Evolutionary conservation across 495 filamentous ascomycete genomes (phyloP), one percentile per base, ranked within the genome.

Genomic region (Xylaria longipes): DNA sequence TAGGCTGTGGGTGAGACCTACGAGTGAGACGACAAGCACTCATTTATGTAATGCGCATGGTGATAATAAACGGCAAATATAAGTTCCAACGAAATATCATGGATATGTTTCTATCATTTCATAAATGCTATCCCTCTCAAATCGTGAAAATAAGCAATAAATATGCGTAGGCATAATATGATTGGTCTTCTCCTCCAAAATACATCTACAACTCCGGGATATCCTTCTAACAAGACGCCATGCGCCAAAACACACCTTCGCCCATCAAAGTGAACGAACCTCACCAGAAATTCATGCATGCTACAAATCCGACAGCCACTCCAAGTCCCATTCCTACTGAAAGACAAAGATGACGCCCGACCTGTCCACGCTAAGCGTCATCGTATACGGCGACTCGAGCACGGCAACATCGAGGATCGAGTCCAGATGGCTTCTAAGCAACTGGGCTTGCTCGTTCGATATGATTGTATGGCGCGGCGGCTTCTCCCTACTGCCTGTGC

Each of bases 281-380:
- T n/a, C 35, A 39, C 22, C 8, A 4, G 22, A 31, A 27, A 68
- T 5, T 1, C 33, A 68, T 29, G 25, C 8, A 56, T 29, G 50
- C 52, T 31, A 29, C 27, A 56, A 56, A 56, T 31, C 27, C 7
- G 12, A 56, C 27, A 31, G 29, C 58, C 35, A 29, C 39, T 15
- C 22, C n/a, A 29, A 12, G 22, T 35, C 58, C 43, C 68, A 63
- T 61, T 70, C 35, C 75, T 79, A 86, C 72, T 84, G 82, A 67
- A 97, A 97, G 45, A 98, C 90, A 84, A 96, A 97, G 60, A 98
- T 89, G 77, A 95, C 90, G 5, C 97, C 97, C n/a, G 90, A 91
- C 73, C 95, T 87, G 83, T 99, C 97, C 61, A 91, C 95, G 75
- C 91, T 95, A 35, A 98, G 85, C 50, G 92, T 89, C 94, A 98